These are phyloP conservation scores for Tolypocladium tundrense DNA, from an alignment of 2,329 filamentous ascomycete genomes.

Conservation along the genomic window DNA sequence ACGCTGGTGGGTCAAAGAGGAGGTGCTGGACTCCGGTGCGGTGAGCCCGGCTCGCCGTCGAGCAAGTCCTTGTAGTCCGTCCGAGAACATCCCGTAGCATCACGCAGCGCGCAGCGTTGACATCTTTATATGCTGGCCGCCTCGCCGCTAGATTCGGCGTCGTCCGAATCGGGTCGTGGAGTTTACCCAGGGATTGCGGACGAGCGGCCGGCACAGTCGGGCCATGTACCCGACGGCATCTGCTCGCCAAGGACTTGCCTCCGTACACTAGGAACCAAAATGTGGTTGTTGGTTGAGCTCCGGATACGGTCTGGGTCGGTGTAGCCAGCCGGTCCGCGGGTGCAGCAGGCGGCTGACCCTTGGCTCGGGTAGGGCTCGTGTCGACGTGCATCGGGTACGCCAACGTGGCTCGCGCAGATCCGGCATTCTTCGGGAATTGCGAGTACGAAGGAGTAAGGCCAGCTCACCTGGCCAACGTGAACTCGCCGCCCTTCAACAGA, in stretches of 20 bases:
- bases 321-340: background rate
- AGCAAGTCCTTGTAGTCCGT: background rate
- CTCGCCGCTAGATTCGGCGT: no score
- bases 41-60: background rate
- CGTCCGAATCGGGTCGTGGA: no score
- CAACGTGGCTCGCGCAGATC: background rate
- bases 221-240: background rate
- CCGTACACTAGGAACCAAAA: no score
- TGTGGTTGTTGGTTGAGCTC: background rate
- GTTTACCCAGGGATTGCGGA: no score
- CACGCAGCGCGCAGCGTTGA: background rate
- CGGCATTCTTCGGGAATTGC: background rate
- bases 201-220: background rate
- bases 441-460: background rate
- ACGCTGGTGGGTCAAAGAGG: no score
- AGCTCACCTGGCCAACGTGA: no score
- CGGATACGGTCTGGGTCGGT: background rate
- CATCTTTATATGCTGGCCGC: background rate
- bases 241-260: no score
- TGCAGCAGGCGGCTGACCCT: background rate
- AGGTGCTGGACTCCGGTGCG: background rate
- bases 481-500: no score
- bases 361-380: no score
- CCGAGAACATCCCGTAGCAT: no score
- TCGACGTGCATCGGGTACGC: no score